phyloP scores from a whole-genome alignment of 306 rosid species.

The Cucumis melo region DNA sequence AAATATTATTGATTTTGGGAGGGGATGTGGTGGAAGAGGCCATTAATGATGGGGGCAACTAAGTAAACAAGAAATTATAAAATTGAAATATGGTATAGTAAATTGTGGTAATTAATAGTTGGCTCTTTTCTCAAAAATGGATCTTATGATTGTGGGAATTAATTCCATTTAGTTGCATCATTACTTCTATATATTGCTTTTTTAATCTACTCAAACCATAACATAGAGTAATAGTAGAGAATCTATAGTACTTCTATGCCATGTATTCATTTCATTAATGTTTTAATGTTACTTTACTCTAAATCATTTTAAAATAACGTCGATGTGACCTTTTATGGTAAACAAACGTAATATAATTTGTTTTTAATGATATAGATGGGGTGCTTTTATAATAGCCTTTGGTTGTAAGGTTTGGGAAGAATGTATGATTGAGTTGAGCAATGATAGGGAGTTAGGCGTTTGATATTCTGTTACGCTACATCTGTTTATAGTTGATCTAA shows the following conservation, averaged over 20 bases:
- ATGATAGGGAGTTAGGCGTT: background rate
- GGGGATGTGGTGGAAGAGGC: too few species aligned
- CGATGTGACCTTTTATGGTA: too few species aligned
- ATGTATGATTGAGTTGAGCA: background rate
- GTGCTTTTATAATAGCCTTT: background rate
- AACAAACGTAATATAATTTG: too few species aligned
- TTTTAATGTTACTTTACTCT: too few species aligned
- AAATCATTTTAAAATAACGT: too few species aligned
- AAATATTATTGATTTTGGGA: too few species aligned
- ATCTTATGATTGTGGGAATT: background rate
- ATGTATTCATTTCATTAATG: too few species aligned
- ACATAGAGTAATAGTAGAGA: background rate
- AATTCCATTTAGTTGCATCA: background rate
- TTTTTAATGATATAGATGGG: background rate
- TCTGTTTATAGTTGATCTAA: background rate
- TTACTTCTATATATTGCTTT: background rate
- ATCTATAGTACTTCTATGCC: too few species aligned
- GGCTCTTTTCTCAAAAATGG: background rate
- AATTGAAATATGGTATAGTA: background rate
- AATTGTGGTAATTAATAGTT: background rate
- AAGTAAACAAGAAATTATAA: background rate
- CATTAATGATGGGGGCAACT: slow-evolving; percentile 1
- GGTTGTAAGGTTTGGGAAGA: background rate
- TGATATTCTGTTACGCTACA: background rate
- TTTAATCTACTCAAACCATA: background rate